Conservation (phyloP, 2,329 filamentous ascomycete species). For the Hymenoscyphus albidus region DNA sequence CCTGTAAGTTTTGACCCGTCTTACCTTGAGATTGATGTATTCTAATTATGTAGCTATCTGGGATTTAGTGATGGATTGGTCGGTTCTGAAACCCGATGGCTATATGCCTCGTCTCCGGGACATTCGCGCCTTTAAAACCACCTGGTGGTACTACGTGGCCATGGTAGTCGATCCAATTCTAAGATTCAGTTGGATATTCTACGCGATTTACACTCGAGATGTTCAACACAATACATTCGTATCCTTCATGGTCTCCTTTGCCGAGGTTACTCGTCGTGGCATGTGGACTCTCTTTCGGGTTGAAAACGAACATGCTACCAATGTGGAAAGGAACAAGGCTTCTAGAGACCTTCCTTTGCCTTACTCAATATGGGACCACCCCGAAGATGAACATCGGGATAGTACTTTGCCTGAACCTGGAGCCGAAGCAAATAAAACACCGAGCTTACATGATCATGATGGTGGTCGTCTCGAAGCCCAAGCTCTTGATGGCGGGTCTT, state of each 20-base stretch:
- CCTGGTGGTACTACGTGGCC: slow-evolving; percentile 81
- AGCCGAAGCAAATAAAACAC: slow-evolving; percentile 15
- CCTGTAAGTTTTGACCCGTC: slow-evolving; percentile 49
- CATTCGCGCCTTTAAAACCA: slow-evolving; percentile 71
- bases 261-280: slow-evolving; percentile 78
- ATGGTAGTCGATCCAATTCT: slow-evolving; percentile 81
- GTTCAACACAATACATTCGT: slow-evolving; percentile 78
- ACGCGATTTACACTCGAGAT: slow-evolving; percentile 71
- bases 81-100: slow-evolving; percentile 73
- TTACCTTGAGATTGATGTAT: not conserved
- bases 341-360: slow-evolving; percentile 83
- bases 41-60: slow-evolving; percentile 58
- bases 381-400: slow-evolving; percentile 16
- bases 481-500: slow-evolving; percentile 6
- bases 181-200: slow-evolving; percentile 92
- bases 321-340: slow-evolving; percentile 86
- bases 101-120: slow-evolving; percentile 68
- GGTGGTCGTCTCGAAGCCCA: slow-evolving; percentile 23
- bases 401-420: slow-evolving; percentile 3
- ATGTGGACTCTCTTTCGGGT: slow-evolving; percentile 93
- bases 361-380: slow-evolving; percentile 45
- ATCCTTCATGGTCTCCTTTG: slow-evolving; percentile 73
- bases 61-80: slow-evolving; percentile 97
- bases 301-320: slow-evolving; percentile 95
- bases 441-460: too few relatives aligned